Percentiles rank a stretch among this genome's conserved stretches.
Evolutionary conservation across 1,139 yeast species (phyloP).

Genomic region (Geotrichum macrosporum): DNA sequence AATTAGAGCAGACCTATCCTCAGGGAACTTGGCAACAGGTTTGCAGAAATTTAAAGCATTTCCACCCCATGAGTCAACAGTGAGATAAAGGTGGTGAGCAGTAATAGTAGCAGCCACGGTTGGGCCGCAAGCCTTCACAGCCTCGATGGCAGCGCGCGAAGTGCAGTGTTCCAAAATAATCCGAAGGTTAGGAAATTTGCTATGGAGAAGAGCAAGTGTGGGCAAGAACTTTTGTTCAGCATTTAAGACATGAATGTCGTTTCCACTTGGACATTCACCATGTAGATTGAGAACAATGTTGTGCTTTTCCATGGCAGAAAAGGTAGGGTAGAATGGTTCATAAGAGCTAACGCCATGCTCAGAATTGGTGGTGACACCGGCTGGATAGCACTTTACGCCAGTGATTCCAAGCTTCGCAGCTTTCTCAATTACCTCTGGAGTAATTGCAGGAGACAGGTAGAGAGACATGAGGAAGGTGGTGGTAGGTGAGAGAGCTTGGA

Average conservation of each 20-base stretch:
- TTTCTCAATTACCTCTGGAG: conserved; percentile 75
- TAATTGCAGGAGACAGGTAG: conserved; percentile 69
- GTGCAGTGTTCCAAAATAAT: conserved; percentile 95
- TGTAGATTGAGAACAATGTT: conserved; percentile 79
- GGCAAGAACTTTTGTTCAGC: conserved; percentile 94
- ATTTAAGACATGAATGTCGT: conserved; percentile 76
- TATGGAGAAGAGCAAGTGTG: conserved; percentile 73
- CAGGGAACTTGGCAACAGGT: conserved; percentile 93
- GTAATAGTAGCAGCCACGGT: conserved; percentile 90
- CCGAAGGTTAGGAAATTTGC: conserved; percentile 78
- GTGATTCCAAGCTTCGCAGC: conserved; percentile 74
- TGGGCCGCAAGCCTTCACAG: conserved; percentile 65
- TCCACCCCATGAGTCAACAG: conserved; percentile 96
- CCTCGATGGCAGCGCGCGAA: conserved; percentile 77
- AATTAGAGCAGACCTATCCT: conserved; percentile 72
- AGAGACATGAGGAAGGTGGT: conserved; percentile 90
- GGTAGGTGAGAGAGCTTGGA: conserved; percentile 67
- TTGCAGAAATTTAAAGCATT: conserved; percentile 92
- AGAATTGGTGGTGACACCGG: conserved; percentile 97
- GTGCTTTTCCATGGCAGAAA: conserved; percentile 77
- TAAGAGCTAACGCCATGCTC: conserved; percentile 90
- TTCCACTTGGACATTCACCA: conserved; percentile 75
- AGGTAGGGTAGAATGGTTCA: conserved; percentile 79
- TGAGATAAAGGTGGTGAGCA: conserved; percentile 86
- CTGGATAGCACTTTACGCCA: conserved; percentile 91